Evolutionary conservation across 2,329 filamentous ascomycete genomes (phyloP).

Genomic region (Colletotrichum gigasporum): DNA sequence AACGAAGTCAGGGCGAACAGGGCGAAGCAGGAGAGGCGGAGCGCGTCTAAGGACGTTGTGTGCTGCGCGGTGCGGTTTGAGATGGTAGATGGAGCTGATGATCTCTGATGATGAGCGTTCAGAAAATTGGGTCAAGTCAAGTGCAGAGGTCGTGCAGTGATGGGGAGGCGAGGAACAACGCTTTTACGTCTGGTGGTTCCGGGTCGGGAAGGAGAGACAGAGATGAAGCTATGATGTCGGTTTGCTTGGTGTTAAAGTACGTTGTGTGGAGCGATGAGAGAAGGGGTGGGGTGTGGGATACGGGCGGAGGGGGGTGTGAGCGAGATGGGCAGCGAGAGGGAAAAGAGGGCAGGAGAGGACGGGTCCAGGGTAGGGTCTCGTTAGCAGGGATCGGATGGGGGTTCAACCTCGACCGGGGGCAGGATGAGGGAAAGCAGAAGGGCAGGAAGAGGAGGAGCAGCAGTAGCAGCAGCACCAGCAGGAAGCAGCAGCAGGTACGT

Average conservation of each 20-base stretch:
- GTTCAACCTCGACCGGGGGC: neutral
- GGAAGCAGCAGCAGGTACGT: no score
- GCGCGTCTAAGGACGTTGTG: constrained; percentile 16
- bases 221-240: constrained; percentile 35
- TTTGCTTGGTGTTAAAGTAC: constrained; percentile 29
- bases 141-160: constrained; percentile 13
- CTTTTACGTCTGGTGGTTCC: constrained; percentile 33
- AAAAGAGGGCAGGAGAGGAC: constrained; percentile 16
- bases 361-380: constrained; percentile 23
- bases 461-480: no score
- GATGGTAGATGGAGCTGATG: constrained; percentile 29
- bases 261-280: constrained; percentile 29
- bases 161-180: constrained; percentile 34
- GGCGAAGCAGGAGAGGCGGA: constrained; percentile 21
- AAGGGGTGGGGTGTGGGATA: constrained; percentile 4
- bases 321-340: neutral
- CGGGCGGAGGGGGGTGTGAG: neutral
- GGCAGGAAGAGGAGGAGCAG: neutral
- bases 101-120: constrained; percentile 32
- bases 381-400: constrained; percentile 21
- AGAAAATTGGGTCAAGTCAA: constrained; percentile 22
- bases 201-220: constrained; percentile 32
- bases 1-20: constrained; percentile 5
- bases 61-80: constrained; percentile 21
- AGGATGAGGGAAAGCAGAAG: neutral